Base-by-base conservation (phyloP, 768 basidiomycete genomes). In the Kwoniella mangroviensis region DNA sequence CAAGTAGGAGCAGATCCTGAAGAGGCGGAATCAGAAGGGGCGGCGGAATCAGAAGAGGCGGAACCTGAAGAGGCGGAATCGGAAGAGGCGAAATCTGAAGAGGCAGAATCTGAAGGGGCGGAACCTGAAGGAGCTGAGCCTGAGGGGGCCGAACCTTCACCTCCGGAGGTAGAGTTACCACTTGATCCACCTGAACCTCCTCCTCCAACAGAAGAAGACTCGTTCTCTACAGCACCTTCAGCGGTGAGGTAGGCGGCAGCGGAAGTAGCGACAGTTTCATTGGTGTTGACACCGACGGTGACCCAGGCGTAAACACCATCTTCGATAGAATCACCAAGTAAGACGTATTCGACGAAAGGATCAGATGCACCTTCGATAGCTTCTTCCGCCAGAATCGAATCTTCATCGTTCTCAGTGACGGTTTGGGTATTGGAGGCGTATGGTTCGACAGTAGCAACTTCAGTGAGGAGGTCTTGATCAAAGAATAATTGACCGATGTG, bases 401-500 rank as follows among this genome's bases (percentile, higher is more conserved):
- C 58, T 12, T 17, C 28, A 40, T 12, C 41, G 41, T 60, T 60
- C 12, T n/a, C 28, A 13, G 58, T 60, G 1, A 60, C 21, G 15
- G 11, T 17, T 21, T 34, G 28, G 13, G 58, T 34, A 21, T 60
- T 60, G 9, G 19, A 15, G 24, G 22, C 15, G 58, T 60, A 60
- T 41, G 58, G 58, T 21, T 15, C 15, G n/a, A 40, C 21, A 10
- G 26, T 21, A 10, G 11, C 41, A 10, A 60, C 58, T 21, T 21
- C 58, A 21, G 22, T 15, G 58, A 60, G 11, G 19, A 60, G 34
- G 17, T 60, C 58, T 26, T 60, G 58, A 42, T 60, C 58, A 26
- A 60, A 60, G 58, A 60, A 60, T n/a, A 60, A 21, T 26, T 60
- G 58, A 60, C 58, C 58, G 28, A 60, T 60, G 41, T 60, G 58